A percentile compares a stretch with the other conserved stretches of the same genome.
Evolutionary conservation across 345 rosid species (phyloP).

Genomic region (Bruguiera gymnorhiza): DNA sequence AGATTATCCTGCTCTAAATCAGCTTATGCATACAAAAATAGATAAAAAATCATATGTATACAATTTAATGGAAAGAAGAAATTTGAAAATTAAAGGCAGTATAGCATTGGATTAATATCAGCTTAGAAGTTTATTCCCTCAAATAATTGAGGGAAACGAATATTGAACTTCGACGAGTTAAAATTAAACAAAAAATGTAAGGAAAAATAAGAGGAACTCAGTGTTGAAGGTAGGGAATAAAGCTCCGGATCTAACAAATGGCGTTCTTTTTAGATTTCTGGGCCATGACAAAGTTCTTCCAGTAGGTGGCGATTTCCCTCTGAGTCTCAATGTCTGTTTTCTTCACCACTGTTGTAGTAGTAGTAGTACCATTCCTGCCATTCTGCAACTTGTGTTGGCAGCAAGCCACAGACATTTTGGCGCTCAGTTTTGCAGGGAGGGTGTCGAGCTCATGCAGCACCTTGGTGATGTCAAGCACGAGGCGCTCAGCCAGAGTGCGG

Average conservation of each 20-base stretch:
- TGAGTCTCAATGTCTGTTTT: conserved; percentile 61
- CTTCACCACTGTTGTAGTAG: conserved; percentile 25
- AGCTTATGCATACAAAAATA: no score
- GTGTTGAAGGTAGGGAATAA: no score
- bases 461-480: conserved; percentile 66
- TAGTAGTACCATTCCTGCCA: conserved; percentile 14
- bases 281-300: conserved; percentile 67
- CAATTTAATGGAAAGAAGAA: no score
- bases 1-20: no score
- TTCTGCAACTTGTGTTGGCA: conserved; percentile 4
- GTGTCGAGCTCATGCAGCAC: conserved; percentile 72
- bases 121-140: no score
- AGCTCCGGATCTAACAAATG: conserved; percentile 36
- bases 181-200: no score
- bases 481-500: conserved; percentile 82
- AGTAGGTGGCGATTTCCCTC: conserved; percentile 59
- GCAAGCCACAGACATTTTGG: conserved; percentile 29
- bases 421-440: conserved; percentile 46
- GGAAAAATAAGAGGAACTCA: no score
- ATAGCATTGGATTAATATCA: no score
- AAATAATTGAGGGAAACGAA: no score
- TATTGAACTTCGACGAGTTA: no score
- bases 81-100: no score
- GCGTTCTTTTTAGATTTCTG: conserved; percentile 53
- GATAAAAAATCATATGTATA: no score